Percentiles rank a stretch among this genome's conserved stretches.
Evolutionary conservation across 2,329 filamentous ascomycete genomes (phyloP).

Genomic region (Balansia obtecta): DNA sequence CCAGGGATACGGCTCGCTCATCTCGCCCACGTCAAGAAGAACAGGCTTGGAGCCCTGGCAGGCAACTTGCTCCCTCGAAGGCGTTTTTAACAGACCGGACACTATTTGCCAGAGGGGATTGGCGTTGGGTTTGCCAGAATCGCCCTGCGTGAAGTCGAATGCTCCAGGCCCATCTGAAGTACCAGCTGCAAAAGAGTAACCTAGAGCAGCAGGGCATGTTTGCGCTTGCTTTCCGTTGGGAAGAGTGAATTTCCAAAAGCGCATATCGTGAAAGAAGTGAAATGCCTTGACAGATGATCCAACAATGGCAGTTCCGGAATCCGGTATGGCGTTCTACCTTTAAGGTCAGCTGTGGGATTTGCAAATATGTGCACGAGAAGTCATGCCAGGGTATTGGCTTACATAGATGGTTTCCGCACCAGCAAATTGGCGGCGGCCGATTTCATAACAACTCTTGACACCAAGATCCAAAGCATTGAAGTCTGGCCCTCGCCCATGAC

Average conservation of each 20-base stretch:
- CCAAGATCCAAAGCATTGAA: constrained; percentile 59
- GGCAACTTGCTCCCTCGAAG: constrained; percentile 53
- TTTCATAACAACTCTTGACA: constrained; percentile 61
- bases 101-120: constrained; percentile 74
- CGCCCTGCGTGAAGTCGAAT: constrained; percentile 88
- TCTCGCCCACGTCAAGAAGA: constrained; percentile 75
- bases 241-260: constrained; percentile 59
- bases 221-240: constrained; percentile 57
- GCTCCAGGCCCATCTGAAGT: constrained; percentile 84
- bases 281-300: constrained; percentile 64
- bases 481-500: constrained; percentile 61
- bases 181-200: constrained; percentile 86
- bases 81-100: constrained; percentile 57
- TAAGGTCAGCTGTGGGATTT: neutral
- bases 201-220: constrained; percentile 79
- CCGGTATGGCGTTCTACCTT: constrained; percentile 26
- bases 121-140: constrained; percentile 51
- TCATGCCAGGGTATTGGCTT: constrained; percentile 10
- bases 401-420: constrained; percentile 37
- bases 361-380: neutral
- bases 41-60: constrained; percentile 80
- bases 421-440: constrained; percentile 58
- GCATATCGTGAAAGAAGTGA: constrained; percentile 77
- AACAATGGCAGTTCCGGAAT: constrained; percentile 35
- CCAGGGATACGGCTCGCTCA: constrained; percentile 72